Evolutionary conservation across 192 early-diverging fungal species (phyloP).

Genomic region (Spizellomyces sp.): DNA sequence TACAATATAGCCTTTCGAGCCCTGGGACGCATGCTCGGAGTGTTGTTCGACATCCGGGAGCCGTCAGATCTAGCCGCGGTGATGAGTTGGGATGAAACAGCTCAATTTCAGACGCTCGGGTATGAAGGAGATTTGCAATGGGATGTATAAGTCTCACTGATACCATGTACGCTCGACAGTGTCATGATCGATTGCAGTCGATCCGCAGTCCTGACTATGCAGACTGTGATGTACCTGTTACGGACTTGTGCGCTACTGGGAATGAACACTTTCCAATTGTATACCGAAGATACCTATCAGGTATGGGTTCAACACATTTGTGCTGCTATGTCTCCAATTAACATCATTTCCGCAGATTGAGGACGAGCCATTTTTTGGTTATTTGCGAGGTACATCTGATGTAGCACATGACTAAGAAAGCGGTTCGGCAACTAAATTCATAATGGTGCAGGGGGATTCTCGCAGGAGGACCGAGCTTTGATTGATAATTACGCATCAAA

Average conservation of each 20-base stretch:
- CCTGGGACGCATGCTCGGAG: conserved; percentile 66
- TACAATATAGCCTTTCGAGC: conserved; percentile 65
- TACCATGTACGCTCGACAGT: conserved; percentile 17
- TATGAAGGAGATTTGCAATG: conserved; percentile 7
- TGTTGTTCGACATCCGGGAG: conserved; percentile 50
- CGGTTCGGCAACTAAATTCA: no score
- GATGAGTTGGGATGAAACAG: conserved; percentile 57
- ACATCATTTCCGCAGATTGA: conserved; percentile 1
- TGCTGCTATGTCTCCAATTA: no score
- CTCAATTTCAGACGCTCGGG: conserved; percentile 74
- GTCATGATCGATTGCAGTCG: conserved; percentile 88
- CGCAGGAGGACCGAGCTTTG: conserved; percentile 66
- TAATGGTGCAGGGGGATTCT: conserved; percentile 52
- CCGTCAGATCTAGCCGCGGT: conserved; percentile 32
- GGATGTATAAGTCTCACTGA: not conserved
- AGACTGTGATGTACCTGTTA: conserved; percentile 67
- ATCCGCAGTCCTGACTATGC: conserved; percentile 68
- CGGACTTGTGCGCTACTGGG: conserved; percentile 83
- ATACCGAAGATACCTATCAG: conserved; percentile 89
- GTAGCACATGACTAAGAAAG: no score
- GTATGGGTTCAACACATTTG: conserved; percentile 29
- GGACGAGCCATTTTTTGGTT: conserved; percentile 36
- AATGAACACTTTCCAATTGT: conserved; percentile 85
- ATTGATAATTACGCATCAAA: conserved; percentile 80
- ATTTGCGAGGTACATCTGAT: conserved; percentile 9